Evolutionary conservation across 208 protist species (phyloP), one percentile per base, ranked within the genome.

Genomic region (Trypanosomatidae sp.): DNA sequence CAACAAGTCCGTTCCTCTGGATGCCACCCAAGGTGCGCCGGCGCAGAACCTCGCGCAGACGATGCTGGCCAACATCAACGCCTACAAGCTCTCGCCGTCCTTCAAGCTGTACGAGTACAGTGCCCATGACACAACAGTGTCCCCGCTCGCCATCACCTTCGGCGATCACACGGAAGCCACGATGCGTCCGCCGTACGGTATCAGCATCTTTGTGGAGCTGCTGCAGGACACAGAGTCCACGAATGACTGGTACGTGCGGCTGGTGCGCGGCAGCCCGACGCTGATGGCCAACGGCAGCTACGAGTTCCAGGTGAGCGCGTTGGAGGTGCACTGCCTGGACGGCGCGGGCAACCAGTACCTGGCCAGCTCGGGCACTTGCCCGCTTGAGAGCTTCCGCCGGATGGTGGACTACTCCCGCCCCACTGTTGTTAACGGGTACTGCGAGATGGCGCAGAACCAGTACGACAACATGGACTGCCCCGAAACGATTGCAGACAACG

Each of bases 71-170:
- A 86, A 84, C 72, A 83, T 87, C n/a, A 41, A 69, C 66, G 66
- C 66, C 28, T 1, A 41, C 49, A 28, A 47, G 28, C 62, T 66
- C 36, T 12, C n/a, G 1, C 17, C 59, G 13, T 81, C 78, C 33
- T 83, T 83, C 75, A 83, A 81, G 67, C 50, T 93, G 66, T 89
- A 76, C 69, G 76, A 94, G 71, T 94, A 88, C 83, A 90, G 86
- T 72, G 76, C 85, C 13, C 82, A 94, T 73, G 89, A 90, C 76
- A 85, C 56, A 30, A 75, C 76, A 41, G 56, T 94, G 39, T 58
- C 62, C 8, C 82, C 87, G 43, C 77, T 91, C 22, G 76, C 73
- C n/a, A 77, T 81, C 30, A 86, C 82, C 3, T 76, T 94, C 49
- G 82, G 89, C 49, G 87, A 94, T 69, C 65, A 82, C 64, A 70